Evolutionary conservation across 2,329 filamentous ascomycete species (phyloP).

Genomic region (Alternaria hordeiaustralica): DNA sequence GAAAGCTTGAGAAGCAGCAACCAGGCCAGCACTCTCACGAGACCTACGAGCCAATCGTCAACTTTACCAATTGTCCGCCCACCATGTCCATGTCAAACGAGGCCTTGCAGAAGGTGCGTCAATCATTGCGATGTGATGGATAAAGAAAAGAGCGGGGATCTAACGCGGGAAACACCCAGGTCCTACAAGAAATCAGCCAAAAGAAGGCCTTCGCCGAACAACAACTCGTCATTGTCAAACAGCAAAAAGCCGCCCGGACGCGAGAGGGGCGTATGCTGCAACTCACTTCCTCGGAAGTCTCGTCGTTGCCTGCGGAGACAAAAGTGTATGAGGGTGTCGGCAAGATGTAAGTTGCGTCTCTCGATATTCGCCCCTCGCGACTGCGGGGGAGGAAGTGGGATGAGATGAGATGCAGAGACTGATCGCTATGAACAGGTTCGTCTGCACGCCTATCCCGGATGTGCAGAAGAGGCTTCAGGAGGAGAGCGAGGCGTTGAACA

Average conservation of each 20-base stretch:
- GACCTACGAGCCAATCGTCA: slow-evolving; percentile 1
- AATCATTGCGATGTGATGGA: neutral
- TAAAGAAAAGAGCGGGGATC: neutral
- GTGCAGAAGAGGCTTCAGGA: slow-evolving; percentile 77
- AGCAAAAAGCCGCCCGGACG: slow-evolving; percentile 84
- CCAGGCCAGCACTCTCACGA: slow-evolving; percentile 13
- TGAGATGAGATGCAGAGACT: neutral
- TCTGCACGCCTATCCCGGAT: slow-evolving; percentile 73
- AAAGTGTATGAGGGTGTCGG: slow-evolving; percentile 93
- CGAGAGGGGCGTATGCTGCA: slow-evolving; percentile 88
- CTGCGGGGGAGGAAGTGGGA: neutral
- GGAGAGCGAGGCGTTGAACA: slow-evolving; percentile 76
- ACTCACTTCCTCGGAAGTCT: slow-evolving; percentile 83
- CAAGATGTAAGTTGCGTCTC: slow-evolving; percentile 73
- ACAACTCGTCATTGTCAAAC: slow-evolving; percentile 84
- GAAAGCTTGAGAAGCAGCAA: slow-evolving; percentile 26
- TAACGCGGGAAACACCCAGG: slow-evolving; percentile 56
- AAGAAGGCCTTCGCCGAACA: slow-evolving; percentile 89
- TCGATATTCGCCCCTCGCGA: neutral
- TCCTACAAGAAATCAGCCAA: slow-evolving; percentile 91
- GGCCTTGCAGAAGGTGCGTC: slow-evolving; percentile 82
- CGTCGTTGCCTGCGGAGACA: slow-evolving; percentile 75
- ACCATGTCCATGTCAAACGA: slow-evolving; percentile 93
- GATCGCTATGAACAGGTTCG: slow-evolving; percentile 71
- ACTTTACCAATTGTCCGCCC: slow-evolving; percentile 10